A percentile compares a stretch with the other conserved stretches of the same genome.
phyloP scores from a whole-genome alignment of 805 yeast genomes.

The Spathaspora gorwiae region DNA sequence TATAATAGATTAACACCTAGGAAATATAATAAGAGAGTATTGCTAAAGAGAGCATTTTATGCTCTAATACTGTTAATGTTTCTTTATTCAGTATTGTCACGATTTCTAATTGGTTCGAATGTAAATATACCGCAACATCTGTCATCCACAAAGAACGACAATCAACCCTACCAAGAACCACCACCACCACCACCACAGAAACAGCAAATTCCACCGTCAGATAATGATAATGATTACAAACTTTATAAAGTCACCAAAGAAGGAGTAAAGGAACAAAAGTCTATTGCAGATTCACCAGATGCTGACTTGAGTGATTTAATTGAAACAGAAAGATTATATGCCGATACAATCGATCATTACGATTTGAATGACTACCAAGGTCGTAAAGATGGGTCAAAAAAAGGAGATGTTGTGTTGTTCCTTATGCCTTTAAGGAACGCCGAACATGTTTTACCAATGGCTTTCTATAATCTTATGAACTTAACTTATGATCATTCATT shows the following conservation, averaged over 20 bases:
- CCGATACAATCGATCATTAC: constrained; percentile 51
- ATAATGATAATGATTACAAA: constrained; percentile 10
- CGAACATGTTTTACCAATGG: constrained; percentile 68
- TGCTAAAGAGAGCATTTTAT: constrained; percentile 6
- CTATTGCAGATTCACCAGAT: constrained; percentile 1
- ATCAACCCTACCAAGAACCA: background rate
- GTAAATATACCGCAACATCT: background rate
- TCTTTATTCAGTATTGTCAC: constrained; percentile 3
- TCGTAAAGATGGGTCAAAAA: constrained; percentile 40
- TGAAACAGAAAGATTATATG: constrained; percentile 32
- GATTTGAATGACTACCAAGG: constrained; percentile 61
- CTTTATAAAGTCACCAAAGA: constrained; percentile 19
- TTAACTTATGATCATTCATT: constrained; percentile 77
- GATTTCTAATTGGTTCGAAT: constrained; percentile 1
- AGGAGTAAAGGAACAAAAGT: constrained; percentile 9
- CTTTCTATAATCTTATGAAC: constrained; percentile 82
- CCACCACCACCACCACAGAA: background rate
- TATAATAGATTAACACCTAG: constrained; percentile 20
- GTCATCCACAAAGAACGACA: background rate
- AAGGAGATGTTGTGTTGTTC: constrained; percentile 62
- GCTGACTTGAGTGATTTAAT: constrained; percentile 3
- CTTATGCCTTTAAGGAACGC: constrained; percentile 80
- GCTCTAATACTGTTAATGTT: constrained; percentile 6
- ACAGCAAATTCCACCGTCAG: background rate
- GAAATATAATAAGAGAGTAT: constrained; percentile 4